These are phyloP conservation scores for Dryas alaskensis DNA, from an alignment of 306 rosid genomes.

Conservation along the genomic window DNA sequence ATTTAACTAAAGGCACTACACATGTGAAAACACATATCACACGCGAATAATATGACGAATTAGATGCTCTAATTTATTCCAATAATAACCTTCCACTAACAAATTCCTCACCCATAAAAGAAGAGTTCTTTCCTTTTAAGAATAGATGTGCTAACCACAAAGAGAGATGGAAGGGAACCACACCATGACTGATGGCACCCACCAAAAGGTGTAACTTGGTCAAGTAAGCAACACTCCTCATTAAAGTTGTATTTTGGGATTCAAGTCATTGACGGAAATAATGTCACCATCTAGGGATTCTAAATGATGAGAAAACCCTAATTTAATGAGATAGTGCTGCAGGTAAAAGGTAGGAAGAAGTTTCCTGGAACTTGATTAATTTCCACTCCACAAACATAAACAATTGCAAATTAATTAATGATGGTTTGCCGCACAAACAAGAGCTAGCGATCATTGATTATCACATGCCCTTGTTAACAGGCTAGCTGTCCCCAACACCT, in stretches of 20 bases:
- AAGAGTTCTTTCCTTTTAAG: too few species aligned
- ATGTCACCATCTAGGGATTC: conserved; percentile 7
- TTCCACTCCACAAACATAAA: conserved; percentile 5
- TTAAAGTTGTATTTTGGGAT: not conserved
- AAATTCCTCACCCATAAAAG: too few species aligned
- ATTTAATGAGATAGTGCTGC: conserved; percentile 10
- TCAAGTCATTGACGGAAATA: not conserved
- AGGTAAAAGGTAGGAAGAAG: not conserved
- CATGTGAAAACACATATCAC: too few species aligned
- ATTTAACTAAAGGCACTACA: too few species aligned
- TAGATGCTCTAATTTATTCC: too few species aligned
- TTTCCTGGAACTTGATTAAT: conserved; percentile 3
- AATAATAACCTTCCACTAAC: too few species aligned
- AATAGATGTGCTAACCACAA: too few species aligned
- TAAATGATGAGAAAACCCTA: not conserved
- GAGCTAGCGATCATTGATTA: not conserved
- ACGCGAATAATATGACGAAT: too few species aligned
- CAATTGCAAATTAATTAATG: not conserved
- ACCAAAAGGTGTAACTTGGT: too few species aligned
- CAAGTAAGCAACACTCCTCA: too few species aligned
- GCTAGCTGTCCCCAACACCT: conserved; percentile 7
- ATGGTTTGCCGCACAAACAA: not conserved
- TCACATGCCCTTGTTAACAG: conserved; percentile 6
- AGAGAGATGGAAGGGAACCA: too few species aligned
- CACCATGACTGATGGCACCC: too few species aligned